Conservation (phyloP, 164 flowering plant genomes). For the Vitis rupestris region DNA sequence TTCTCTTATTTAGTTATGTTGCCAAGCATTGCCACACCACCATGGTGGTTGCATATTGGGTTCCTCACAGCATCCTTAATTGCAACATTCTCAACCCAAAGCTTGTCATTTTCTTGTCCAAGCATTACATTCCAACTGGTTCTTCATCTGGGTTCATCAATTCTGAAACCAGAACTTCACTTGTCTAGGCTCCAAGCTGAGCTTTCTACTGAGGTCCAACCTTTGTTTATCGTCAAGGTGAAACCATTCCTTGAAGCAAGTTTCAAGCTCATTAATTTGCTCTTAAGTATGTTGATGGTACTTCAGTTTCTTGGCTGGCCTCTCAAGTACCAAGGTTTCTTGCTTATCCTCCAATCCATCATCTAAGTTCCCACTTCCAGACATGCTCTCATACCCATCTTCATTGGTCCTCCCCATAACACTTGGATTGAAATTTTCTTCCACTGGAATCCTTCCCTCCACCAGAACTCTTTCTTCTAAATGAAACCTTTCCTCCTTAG, state of each 20-base stretch:
- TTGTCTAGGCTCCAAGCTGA: conserved; percentile 43
- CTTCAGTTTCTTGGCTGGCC: too few relatives aligned
- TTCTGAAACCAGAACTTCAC: conserved; percentile 78
- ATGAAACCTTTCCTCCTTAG: too few relatives aligned
- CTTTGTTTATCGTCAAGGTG: conserved; percentile 70
- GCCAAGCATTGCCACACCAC: conserved; percentile 43
- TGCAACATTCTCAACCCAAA: conserved; percentile 40
- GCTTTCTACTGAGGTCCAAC: conserved; percentile 11
- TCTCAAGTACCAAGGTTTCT: too few relatives aligned
- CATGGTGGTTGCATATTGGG: conserved; percentile 50
- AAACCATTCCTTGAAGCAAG: conserved; percentile 52
- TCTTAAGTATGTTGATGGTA: too few relatives aligned
- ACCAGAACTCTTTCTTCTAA: too few relatives aligned
- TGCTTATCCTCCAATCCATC: too few relatives aligned
- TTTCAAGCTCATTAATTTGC: conserved; percentile 55
- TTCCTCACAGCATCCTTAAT: conserved; percentile 41
- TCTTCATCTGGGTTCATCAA: conserved; percentile 70
- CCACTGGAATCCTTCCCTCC: too few relatives aligned
- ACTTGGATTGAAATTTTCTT: too few relatives aligned
- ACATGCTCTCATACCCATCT: too few relatives aligned
- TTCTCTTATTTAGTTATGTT: conserved; percentile 39
- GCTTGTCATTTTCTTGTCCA: conserved; percentile 55
- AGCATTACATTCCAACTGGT: conserved; percentile 51
- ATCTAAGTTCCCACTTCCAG: too few relatives aligned
- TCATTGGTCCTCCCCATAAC: too few relatives aligned